These are phyloP conservation scores for Colletotrichum sp. DNA, from an alignment of 2,329 filamentous ascomycete genomes.

Conservation along the genomic window DNA sequence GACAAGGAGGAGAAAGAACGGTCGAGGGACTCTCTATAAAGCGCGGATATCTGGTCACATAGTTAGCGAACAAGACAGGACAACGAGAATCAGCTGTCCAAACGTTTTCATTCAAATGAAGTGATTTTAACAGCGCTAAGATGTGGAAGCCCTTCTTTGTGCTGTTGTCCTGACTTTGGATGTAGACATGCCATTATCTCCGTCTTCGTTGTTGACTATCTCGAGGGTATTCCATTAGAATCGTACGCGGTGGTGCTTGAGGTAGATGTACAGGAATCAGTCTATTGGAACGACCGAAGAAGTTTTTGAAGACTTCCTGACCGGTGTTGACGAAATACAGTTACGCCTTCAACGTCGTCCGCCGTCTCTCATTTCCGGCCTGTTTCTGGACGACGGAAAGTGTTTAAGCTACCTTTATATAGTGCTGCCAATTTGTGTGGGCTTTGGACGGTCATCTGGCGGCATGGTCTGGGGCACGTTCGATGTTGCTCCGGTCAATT, in stretches of 20 bases:
- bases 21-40: not conserved
- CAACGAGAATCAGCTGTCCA: not conserved
- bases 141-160: not conserved
- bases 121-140: not conserved
- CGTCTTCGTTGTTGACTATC: not conserved
- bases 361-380: rapidly evolving
- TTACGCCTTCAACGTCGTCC: rapidly evolving
- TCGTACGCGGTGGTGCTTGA: not conserved
- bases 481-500: rapidly evolving
- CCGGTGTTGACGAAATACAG: rapidly evolving
- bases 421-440: rapidly evolving
- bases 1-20: not conserved
- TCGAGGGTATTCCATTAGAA: rapidly evolving
- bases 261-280: not conserved
- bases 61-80: rapidly evolving
- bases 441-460: rapidly evolving
- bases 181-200: not conserved
- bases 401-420: rapidly evolving
- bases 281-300: not conserved
- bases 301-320: rapidly evolving
- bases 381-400: rapidly evolving
- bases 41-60: not conserved
- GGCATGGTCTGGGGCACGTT: rapidly evolving
- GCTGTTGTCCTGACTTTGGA: rapidly evolving
- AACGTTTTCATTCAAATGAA: not conserved